Conservation (phyloP, 148 eudicot genomes). For the Rhododendron molle region DNA sequence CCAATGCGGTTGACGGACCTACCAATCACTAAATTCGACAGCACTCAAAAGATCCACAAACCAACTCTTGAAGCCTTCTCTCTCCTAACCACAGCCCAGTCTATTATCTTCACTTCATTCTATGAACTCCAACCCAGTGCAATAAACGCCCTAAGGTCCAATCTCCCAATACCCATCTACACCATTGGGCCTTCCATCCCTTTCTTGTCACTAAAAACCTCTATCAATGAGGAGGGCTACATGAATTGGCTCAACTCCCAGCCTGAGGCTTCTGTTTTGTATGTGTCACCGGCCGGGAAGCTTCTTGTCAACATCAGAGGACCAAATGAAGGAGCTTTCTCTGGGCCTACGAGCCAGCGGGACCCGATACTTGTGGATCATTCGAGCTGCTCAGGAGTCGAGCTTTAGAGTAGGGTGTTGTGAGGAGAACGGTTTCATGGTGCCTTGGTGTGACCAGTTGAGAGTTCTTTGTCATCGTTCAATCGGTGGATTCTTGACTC, state of each 20-base stretch:
- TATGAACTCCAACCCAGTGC: conserved; percentile 6
- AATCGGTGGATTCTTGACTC: neutral
- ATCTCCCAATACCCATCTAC: conserved; percentile 1
- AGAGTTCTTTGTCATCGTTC: neutral
- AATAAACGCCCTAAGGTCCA: neutral
- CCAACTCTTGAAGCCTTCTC: neutral
- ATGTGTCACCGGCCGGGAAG: neutral
- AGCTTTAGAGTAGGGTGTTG: neutral
- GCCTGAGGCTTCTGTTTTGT: neutral
- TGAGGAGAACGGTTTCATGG: neutral
- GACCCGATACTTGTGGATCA: neutral
- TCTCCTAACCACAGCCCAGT: neutral
- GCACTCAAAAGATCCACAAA: too few species aligned
- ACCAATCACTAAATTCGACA: neutral
- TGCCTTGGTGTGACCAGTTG: neutral
- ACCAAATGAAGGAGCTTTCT: neutral
- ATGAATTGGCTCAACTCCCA: conserved; percentile 8
- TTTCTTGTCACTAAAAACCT: neutral
- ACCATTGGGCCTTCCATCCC: conserved; percentile 9
- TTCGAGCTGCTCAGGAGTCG: neutral
- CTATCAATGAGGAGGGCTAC: neutral
- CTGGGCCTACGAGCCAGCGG: neutral
- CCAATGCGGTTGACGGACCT: conserved; percentile 6
- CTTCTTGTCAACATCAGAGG: neutral
- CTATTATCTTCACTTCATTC: conserved; percentile 12